These are phyloP conservation scores for Fomitopsis pinicola DNA, from an alignment of 1,284 basidiomycete species.

Conservation along the genomic window DNA sequence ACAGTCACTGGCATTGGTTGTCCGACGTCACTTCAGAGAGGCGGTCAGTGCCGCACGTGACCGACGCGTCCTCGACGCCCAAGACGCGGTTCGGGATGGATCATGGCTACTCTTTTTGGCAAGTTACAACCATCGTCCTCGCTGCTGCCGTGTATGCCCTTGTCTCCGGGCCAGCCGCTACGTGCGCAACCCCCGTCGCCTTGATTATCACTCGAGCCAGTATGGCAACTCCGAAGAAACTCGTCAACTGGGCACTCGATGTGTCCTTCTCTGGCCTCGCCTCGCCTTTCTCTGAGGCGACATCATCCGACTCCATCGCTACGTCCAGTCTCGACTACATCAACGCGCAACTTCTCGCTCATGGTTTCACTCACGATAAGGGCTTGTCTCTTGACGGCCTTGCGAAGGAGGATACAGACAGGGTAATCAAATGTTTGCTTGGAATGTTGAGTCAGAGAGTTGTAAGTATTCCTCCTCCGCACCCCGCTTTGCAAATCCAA, in stretches of 20 bases:
- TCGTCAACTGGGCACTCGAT: slow-evolving; percentile 31
- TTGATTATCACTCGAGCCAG: background rate
- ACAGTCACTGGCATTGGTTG: no score
- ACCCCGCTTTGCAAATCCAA: background rate
- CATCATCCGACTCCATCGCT: slow-evolving; percentile 24
- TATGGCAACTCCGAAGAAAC: slow-evolving; percentile 23
- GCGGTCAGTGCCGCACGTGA: background rate
- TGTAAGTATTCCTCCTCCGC: slow-evolving; percentile 42
- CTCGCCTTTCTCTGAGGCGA: slow-evolving; percentile 26
- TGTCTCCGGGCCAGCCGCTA: background rate
- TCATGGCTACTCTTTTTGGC: background rate
- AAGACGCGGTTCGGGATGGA: background rate
- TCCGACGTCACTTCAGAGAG: no score
- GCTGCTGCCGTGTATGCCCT: background rate
- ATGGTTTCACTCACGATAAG: slow-evolving; percentile 68
- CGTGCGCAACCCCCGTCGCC: background rate
- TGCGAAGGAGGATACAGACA: slow-evolving; percentile 55
- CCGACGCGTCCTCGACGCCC: background rate
- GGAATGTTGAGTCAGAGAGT: slow-evolving; percentile 75
- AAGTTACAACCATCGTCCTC: background rate
- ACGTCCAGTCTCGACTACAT: slow-evolving; percentile 55
- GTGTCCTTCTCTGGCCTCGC: slow-evolving; percentile 24
- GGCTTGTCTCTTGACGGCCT: slow-evolving; percentile 64
- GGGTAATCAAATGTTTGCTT: slow-evolving; percentile 71
- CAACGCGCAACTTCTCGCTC: slow-evolving; percentile 74